These are phyloP conservation scores for Wallemia hederae DNA, from an alignment of 1,284 basidiomycete genomes.

Conservation along the genomic window DNA sequence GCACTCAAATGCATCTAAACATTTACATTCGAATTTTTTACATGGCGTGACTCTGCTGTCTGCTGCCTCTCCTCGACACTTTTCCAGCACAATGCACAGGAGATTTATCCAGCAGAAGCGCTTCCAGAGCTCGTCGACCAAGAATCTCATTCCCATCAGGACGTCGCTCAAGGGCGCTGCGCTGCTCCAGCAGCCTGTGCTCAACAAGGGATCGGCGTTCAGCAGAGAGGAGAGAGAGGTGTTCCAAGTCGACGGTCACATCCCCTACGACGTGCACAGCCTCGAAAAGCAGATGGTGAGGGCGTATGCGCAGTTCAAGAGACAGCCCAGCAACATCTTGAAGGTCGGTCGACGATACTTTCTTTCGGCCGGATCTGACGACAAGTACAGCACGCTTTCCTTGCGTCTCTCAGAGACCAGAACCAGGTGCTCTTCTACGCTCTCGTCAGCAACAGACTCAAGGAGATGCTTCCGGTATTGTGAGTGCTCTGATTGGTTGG, in stretches of 20 bases:
- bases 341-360: neutral
- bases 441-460: slow-evolving; percentile 2
- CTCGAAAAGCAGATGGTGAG: neutral
- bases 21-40: neutral
- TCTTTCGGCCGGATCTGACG: neutral
- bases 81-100: neutral
- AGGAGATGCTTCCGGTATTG: slow-evolving; percentile 6
- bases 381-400: neutral
- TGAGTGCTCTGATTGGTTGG: neutral
- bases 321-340: slow-evolving; percentile 3
- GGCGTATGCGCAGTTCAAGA: slow-evolving; percentile 4
- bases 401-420: slow-evolving; percentile 4
- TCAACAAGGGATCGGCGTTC: neutral
- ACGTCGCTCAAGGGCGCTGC: neutral
- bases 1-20: neutral
- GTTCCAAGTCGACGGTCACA: neutral
- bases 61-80: too few relatives aligned
- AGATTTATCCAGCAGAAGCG: neutral
- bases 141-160: neutral
- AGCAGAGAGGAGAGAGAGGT: slow-evolving; percentile 1
- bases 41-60: too few relatives aligned
- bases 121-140: neutral
- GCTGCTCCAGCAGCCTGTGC: neutral
- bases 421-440: slow-evolving; percentile 7
- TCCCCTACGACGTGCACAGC: neutral